phyloP scores from a whole-genome alignment of 257 asterid genomes.

The Salvia splendens region DNA sequence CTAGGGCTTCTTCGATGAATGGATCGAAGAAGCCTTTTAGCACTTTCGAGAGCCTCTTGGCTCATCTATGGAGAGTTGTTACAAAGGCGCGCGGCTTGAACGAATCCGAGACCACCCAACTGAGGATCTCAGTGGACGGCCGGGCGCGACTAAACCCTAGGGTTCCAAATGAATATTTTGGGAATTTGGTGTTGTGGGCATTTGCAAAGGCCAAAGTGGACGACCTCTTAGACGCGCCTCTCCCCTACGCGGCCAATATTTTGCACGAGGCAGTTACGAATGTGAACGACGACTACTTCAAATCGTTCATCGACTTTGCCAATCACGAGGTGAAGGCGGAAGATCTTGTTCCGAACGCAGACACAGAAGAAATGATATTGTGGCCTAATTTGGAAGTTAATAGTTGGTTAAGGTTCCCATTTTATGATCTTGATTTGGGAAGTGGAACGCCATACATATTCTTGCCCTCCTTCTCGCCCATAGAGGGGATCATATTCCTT shows the following conservation, averaged over 20 bases:
- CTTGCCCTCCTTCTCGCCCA: constrained; percentile 77
- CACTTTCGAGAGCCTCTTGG: constrained; percentile 79
- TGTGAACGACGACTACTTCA: constrained; percentile 65
- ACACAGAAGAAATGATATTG: constrained; percentile 51
- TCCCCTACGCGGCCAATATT: constrained; percentile 55
- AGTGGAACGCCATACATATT: constrained; percentile 66
- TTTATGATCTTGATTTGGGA: constrained; percentile 78
- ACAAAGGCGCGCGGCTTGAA: constrained; percentile 69
- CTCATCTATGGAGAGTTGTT: constrained; percentile 76
- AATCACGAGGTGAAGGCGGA: constrained; percentile 50
- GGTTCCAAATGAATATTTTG: constrained; percentile 67
- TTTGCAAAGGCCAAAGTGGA: constrained; percentile 52
- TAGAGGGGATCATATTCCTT: constrained; percentile 68
- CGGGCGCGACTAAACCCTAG: constrained; percentile 62
- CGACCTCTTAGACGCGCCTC: constrained; percentile 47
- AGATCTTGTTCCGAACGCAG: constrained; percentile 55
- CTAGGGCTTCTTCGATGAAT: constrained; percentile 50
- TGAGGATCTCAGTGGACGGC: constrained; percentile 71
- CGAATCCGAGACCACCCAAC: constrained; percentile 54
- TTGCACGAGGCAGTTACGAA: constrained; percentile 60
- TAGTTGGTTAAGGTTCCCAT: constrained; percentile 89
- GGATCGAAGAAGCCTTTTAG: constrained; percentile 51
- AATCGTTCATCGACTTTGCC: constrained; percentile 77
- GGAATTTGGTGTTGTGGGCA: constrained; percentile 87
- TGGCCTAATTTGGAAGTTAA: constrained; percentile 82